phyloP scores from a whole-genome alignment of 2,329 filamentous ascomycete genomes.

The Escovopsis weberi region DNA sequence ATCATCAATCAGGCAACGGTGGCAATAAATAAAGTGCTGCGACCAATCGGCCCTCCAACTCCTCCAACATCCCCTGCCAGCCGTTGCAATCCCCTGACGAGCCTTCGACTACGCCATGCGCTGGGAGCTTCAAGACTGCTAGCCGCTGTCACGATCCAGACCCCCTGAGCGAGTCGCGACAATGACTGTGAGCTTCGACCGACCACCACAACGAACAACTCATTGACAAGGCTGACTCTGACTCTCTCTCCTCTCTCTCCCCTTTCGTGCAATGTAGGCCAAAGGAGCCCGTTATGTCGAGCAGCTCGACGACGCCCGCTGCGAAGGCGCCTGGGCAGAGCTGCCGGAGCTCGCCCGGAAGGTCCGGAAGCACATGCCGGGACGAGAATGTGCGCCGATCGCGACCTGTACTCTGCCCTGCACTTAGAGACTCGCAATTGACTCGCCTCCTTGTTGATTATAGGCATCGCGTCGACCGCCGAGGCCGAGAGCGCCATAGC shows the following conservation, averaged over 20 bases:
- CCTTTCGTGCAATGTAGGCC: slow-evolving; percentile 22
- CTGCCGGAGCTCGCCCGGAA: slow-evolving; percentile 85
- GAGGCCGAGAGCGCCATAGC: slow-evolving; percentile 54
- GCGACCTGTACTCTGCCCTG: too few relatives aligned
- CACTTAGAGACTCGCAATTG: too few relatives aligned
- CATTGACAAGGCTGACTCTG: slow-evolving; percentile 8
- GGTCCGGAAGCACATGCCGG: slow-evolving; percentile 82
- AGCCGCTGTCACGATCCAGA: neutral
- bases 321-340: slow-evolving; percentile 73
- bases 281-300: slow-evolving; percentile 76
- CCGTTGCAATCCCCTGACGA: too few relatives aligned
- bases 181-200: slow-evolving; percentile 20
- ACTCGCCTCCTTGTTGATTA: neutral
- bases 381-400: slow-evolving; percentile 57
- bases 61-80: too few relatives aligned
- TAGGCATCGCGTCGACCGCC: slow-evolving; percentile 56
- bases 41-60: too few relatives aligned
- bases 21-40: too few relatives aligned
- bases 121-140: slow-evolving; percentile 10
- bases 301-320: slow-evolving; percentile 73
- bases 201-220: neutral
- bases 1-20: too few relatives aligned
- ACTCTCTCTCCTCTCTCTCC: neutral
- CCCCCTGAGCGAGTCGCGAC: slow-evolving; percentile 16
- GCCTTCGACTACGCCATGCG: slow-evolving; percentile 7